Evolutionary conservation across 2,329 filamentous ascomycete genomes (phyloP).

Genomic region (Emericellopsis atlantica): DNA sequence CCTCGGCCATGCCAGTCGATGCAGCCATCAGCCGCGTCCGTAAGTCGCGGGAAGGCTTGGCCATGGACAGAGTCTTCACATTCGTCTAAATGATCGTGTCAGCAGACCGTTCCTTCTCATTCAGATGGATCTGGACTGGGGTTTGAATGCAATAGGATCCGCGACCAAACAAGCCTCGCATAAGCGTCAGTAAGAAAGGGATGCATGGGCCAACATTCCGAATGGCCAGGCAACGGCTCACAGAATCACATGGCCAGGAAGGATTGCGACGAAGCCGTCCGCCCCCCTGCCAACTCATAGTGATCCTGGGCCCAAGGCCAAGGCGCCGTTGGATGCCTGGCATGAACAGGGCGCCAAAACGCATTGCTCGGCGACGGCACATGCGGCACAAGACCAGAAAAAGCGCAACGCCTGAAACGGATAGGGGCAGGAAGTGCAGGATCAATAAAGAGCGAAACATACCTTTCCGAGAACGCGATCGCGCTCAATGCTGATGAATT

Average conservation of each 20-base stretch:
- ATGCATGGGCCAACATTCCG: neutral
- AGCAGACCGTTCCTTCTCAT: no score
- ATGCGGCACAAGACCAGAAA: no score
- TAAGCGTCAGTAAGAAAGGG: neutral
- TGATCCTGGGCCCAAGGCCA: no score
- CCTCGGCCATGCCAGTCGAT: conserved; percentile 59
- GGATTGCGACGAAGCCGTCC: neutral
- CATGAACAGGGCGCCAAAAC: no score
- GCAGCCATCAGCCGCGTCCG: conserved; percentile 67
- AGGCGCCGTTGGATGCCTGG: no score
- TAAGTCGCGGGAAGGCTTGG: conserved; percentile 71
- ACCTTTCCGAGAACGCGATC: conserved; percentile 82
- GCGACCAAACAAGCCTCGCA: neutral
- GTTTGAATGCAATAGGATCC: no score
- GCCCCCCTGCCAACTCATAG: neutral
- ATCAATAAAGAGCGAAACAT: conserved; percentile 17
- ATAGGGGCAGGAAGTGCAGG: neutral
- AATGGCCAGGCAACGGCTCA: no score
- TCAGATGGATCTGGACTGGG: no score
- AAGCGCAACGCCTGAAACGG: no score
- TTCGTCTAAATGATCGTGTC: conserved; percentile 35
- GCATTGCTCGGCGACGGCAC: no score
- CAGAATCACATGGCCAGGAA: neutral
- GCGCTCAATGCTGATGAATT: conserved; percentile 74
- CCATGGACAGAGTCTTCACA: conserved; percentile 52